Percentiles rank a stretch among this genome's conserved stretches.
phyloP scores from a whole-genome alignment of 2,329 filamentous ascomycete species.

The Cladosporium sp. region DNA sequence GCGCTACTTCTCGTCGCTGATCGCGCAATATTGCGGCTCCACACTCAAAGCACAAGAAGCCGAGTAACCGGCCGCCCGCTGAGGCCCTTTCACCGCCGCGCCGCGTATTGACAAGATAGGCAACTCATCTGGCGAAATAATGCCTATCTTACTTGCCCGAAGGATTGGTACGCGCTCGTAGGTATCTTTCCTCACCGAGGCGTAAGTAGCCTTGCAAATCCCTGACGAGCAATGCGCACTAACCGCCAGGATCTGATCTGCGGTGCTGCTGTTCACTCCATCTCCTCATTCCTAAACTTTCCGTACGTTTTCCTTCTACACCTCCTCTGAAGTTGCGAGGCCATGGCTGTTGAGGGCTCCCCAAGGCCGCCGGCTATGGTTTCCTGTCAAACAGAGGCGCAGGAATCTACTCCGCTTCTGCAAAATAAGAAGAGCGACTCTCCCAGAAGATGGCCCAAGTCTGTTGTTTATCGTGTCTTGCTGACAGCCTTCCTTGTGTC shows the following conservation, averaged over 20 bases:
- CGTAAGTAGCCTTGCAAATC: neutral
- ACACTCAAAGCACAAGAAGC: neutral
- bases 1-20: neutral
- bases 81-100: conserved; percentile 2
- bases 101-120: neutral
- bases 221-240: neutral
- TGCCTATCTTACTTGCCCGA: conserved; percentile 4
- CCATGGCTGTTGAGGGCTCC: neutral
- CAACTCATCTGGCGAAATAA: neutral
- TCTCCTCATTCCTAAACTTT: neutral
- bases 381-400: neutral
- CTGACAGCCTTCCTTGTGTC: conserved; percentile 56
- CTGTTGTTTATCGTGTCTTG: conserved; percentile 42
- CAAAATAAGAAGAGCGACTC: neutral
- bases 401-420: conserved; percentile 7
- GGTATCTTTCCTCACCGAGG: too few relatives aligned
- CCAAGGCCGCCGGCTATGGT: neutral
- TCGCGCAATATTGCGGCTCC: too few relatives aligned
- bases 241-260: neutral
- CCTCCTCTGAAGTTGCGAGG: too few relatives aligned
- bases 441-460: conserved; percentile 19
- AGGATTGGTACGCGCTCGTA: neutral
- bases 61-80: conserved; percentile 5
- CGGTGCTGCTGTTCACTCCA: neutral
- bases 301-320: neutral